Evolutionary conservation across 768 basidiomycete genomes (phyloP).

Genomic region (Hygrocybe coccinea): DNA sequence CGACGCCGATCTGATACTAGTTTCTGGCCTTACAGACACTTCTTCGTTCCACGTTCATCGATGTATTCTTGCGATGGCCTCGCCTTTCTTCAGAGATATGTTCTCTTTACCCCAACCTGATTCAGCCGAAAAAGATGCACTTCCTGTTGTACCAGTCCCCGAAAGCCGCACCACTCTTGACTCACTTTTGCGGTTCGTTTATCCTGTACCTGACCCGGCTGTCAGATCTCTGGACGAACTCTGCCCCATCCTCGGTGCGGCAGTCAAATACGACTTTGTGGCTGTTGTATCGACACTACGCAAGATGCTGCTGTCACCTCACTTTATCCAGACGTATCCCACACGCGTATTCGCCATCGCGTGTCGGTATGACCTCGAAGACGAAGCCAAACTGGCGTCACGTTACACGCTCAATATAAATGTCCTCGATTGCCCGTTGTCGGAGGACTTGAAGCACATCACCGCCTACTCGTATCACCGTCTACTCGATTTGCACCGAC

Average conservation of each 20-base stretch:
- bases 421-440: slow-evolving; percentile 52
- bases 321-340: slow-evolving; percentile 46
- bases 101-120: slow-evolving; percentile 57
- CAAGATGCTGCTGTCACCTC: slow-evolving; percentile 44
- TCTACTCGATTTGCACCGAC: slow-evolving; percentile 55
- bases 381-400: slow-evolving; percentile 60
- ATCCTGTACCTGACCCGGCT: slow-evolving; percentile 54
- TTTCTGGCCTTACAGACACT: slow-evolving; percentile 37
- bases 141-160: slow-evolving; percentile 51
- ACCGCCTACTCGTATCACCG: slow-evolving; percentile 65
- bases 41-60: slow-evolving; percentile 58
- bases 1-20: slow-evolving; percentile 52
- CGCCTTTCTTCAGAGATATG: slow-evolving; percentile 66
- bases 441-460: slow-evolving; percentile 61
- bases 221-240: slow-evolving; percentile 53
- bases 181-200: slow-evolving; percentile 53
- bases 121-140: slow-evolving; percentile 16
- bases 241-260: slow-evolving; percentile 44
- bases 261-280: slow-evolving; percentile 61
- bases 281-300: slow-evolving; percentile 47
- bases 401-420: slow-evolving; percentile 49
- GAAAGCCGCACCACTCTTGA: slow-evolving; percentile 46
- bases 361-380: slow-evolving; percentile 56
- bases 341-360: slow-evolving; percentile 69
- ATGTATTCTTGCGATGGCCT: slow-evolving; percentile 57